Base-by-base conservation (phyloP, 2,329 filamentous ascomycete species). In the Botrytis pseudocinerea region DNA sequence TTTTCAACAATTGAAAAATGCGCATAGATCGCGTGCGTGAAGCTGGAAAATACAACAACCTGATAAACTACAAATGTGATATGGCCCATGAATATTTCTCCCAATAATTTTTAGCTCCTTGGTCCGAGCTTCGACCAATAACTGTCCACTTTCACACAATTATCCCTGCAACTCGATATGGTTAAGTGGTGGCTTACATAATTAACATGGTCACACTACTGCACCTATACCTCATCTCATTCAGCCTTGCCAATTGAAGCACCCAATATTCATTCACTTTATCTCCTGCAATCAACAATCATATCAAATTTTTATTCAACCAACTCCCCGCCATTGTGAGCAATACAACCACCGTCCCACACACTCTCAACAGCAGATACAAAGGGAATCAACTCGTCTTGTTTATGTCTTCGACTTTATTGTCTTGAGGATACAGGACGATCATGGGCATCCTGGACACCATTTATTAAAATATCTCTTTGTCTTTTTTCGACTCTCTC, bases 401-500 rank as follows among this genome's bases (percentile, higher is more conserved):
- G 48, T 57, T 42, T 48, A 40, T 18, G 28, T 64, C 69, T 71
- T 65, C 59, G 44, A 65, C 59, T 46, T 64, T 25, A 12, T 65
- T 65, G 46, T 42, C 69, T 65, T 54, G 18, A 64, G 25, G 57
- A 66, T 64, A 51, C 40, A 51, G 44, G 35, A 62, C 18, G 25
- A 69, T 73, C 59, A 73, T 74, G 70, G 59, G 70, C 54, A 54
- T 69, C 70, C 63, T 69, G 44, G 69, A 69, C 46, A 60, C 40
- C 72, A 28, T 51, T 63, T 73, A 60, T 64, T 71, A 71, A 64
- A 61, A 44, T 48, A 64, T 73, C 71, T 70, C 71, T 71, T 73
- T 71, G 68, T 71, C 68, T 64, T 60, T 61, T 44, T 32, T n/a
- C 42, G 14, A 57, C 61, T 25, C 14, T 51, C 42, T 25, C 10